Evolutionary conservation across 345 rosid genomes (phyloP).

Genomic region (Brassica nigra): DNA sequence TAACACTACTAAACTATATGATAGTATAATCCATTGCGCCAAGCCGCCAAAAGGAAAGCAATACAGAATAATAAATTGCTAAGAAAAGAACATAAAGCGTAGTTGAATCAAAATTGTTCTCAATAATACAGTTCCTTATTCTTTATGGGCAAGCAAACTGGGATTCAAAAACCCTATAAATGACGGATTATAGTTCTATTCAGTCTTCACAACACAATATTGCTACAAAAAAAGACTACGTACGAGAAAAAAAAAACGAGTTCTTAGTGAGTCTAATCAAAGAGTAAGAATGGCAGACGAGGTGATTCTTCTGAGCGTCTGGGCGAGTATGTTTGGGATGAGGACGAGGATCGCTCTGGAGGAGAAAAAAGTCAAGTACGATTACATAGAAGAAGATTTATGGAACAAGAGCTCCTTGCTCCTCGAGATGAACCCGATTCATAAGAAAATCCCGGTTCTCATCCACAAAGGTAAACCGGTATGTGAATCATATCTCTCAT

Average conservation of each 20-base stretch:
- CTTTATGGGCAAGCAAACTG: background rate
- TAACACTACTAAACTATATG: background rate
- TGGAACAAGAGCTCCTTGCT: background rate
- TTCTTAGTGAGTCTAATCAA: background rate
- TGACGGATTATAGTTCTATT: background rate
- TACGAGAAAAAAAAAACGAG: background rate
- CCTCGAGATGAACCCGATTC: constrained; percentile 13
- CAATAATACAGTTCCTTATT: background rate
- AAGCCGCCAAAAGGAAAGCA: background rate
- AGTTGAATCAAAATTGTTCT: background rate
- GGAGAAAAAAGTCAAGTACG: constrained; percentile 17
- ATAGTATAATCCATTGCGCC: background rate
- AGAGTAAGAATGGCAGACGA: constrained; percentile 22
- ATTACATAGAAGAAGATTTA: constrained; percentile 14
- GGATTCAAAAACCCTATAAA: background rate
- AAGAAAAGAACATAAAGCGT: background rate
- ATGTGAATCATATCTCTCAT: background rate
- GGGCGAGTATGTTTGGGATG: constrained; percentile 28
- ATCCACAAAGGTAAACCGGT: constrained; percentile 6
- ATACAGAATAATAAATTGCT: background rate
- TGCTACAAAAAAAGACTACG: background rate
- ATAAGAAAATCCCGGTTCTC: constrained; percentile 10
- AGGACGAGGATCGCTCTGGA: constrained; percentile 28
- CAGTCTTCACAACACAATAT: background rate
- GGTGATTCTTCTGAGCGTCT: constrained; percentile 25